Base-by-base conservation (phyloP, 495 filamentous ascomycete genomes). In the Bombardia bombarda region DNA sequence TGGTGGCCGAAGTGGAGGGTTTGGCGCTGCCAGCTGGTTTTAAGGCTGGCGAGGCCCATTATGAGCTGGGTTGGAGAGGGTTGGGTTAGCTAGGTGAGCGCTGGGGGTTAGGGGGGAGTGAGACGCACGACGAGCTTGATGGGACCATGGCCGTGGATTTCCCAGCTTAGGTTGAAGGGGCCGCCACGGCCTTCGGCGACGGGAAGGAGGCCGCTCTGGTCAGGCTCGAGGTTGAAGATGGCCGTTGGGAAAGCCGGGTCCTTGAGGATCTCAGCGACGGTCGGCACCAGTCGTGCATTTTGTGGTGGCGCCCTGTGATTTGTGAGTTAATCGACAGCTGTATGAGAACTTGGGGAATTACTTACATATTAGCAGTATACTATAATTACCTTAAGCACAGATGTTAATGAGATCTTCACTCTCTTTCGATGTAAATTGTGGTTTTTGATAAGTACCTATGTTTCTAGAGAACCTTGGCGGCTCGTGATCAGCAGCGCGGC, bases 61-160 rank as follows among this genome's bases (percentile, higher is more conserved):
- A 84, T 73, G 61, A 79, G 73, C 78, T 78, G n/a, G n/a, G n/a
- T 51, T 7, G 37, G 24, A 7, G 20, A 8, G 24, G 12, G 13
- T 39, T 28, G 0, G 34, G 44, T 50, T 23, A 56, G 40, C 36
- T n/a, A 32, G 14, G 43, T 37, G 50, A 52, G 49, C 43, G 6
- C 5, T 41, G 30, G 16, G 17, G 16, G 35, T n/a, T 13, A 10
- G n/a, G n/a, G 20, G 28, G 49, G 37, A 42, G 54, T 49, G 42
- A 14, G 32, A 73, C 82, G 38, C 73, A 90, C 86, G 45, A 90
- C 68, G 32, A 92, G 58, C 51, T 82, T 79, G 21, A 74, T 65
- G 9, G 78, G 74, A 0, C 87, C 87, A 20, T 71, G 67, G 32
- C 87, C 87, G 65, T 94, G 87, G 24, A 89, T 71, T 55, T 93